Evolutionary conservation across 192 early-diverging fungal genomes (phyloP).

Genomic region (Coemansia sp.): DNA sequence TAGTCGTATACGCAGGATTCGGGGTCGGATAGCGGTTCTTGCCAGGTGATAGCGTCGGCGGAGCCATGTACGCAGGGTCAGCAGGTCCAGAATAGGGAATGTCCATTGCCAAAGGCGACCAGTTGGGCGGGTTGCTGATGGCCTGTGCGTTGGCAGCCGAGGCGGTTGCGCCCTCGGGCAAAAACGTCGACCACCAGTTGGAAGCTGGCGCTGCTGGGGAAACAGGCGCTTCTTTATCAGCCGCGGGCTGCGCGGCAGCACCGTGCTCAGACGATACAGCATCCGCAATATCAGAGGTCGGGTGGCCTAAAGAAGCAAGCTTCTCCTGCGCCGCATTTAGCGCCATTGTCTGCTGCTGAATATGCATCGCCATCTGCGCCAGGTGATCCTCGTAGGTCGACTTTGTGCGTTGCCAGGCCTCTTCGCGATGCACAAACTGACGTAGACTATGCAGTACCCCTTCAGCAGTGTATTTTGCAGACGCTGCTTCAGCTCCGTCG

Average conservation of each 20-base stretch:
- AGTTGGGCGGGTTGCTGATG: conserved; percentile 16
- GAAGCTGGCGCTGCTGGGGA: conserved; percentile 7
- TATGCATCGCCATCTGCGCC: conserved; percentile 40
- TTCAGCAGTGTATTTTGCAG: conserved; percentile 10
- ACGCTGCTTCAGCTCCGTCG: not conserved
- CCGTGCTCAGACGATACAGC: conserved; percentile 1
- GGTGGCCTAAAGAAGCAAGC: conserved; percentile 15
- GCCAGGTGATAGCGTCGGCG: conserved; percentile 26
- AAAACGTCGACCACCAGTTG: conserved; percentile 47
- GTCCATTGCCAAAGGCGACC: conserved; percentile 30
- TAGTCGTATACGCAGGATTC: conserved; percentile 28
- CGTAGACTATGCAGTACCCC: conserved; percentile 31
- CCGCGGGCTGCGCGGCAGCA: conserved; percentile 4
- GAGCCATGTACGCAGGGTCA: conserved; percentile 38
- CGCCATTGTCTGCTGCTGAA: conserved; percentile 28
- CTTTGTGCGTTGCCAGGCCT: conserved; percentile 24
- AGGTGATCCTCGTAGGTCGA: conserved; percentile 30
- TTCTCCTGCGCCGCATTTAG: conserved; percentile 14
- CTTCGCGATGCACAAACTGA: conserved; percentile 37
- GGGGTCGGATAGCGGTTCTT: conserved; percentile 35
- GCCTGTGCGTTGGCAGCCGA: not conserved
- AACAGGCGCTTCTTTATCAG: not conserved
- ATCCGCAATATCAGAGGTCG: not conserved
- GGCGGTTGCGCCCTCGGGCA: conserved; percentile 11
- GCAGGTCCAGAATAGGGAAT: conserved; percentile 2